Percentiles rank a stretch among this genome's conserved stretches.
phyloP scores from a whole-genome alignment of 768 basidiomycete species.

The Auricularia heimuer region DNA sequence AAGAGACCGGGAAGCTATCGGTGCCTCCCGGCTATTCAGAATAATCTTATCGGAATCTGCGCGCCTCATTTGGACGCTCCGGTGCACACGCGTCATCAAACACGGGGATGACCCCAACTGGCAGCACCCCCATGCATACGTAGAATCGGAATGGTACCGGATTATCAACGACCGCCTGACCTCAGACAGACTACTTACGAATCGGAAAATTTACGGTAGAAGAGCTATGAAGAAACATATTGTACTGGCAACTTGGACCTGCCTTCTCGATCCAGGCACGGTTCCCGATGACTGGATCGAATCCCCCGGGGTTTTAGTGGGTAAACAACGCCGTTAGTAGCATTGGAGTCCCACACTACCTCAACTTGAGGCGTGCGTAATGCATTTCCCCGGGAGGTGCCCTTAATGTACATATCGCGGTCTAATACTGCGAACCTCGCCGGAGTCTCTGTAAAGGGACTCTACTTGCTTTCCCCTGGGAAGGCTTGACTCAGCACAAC shows the following conservation, averaged over 20 bases:
- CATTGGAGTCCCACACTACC: no score
- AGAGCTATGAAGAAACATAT: not conserved
- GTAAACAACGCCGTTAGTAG: no score
- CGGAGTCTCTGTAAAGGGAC: no score
- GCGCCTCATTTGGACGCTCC: not conserved
- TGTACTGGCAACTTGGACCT: not conserved
- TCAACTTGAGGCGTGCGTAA: no score
- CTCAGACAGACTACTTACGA: not conserved
- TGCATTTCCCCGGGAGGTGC: no score
- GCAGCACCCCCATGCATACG: not conserved
- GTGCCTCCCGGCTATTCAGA: not conserved
- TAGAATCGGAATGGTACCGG: no score
- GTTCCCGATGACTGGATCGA: no score
- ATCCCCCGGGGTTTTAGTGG: no score
- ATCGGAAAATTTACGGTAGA: not conserved
- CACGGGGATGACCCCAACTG: not conserved
- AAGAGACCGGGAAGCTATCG: not conserved
- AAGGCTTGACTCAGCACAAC: no score
- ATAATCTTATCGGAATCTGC: not conserved
- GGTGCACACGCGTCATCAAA: not conserved
- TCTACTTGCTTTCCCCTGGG: no score
- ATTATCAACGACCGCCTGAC: not conserved
- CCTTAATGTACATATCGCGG: no score
- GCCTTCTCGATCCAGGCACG: not conserved
- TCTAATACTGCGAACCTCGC: no score